Base-by-base conservation (phyloP, 768 basidiomycete species). In the Rhizopogon sp. region DNA sequence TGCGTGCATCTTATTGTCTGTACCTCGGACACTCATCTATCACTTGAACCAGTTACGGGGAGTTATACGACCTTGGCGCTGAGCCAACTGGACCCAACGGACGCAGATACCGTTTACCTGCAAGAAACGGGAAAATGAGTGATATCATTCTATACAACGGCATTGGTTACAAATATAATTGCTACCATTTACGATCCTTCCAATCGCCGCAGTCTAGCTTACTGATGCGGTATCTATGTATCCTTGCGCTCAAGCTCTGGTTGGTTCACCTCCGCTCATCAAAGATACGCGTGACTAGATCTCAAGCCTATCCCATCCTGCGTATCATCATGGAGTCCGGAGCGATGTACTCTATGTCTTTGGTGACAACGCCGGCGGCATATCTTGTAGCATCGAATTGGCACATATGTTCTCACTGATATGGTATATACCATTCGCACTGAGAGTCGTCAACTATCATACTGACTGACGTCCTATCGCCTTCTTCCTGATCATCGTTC, bases 111-210 rank as follows among this genome's bases (percentile, higher is more conserved):
- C 39, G 33, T 56, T 37, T 59, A 56, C 39, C 29, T 53, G 16
- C 17, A 39, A 35, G 22, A 59, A 49, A 52, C 56, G 17, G 42
- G 35, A 16, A 37, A 53, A 41, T 60, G 58, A 56, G 52, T 60
- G 17, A 43, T 50, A 16, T 57, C 56, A 5, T 60, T 57, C 10
- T 60, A 53, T 31, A 33, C 44, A n/a, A 29, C 53, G n/a, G 52
- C 58, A 22, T 52, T 57, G 9, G 56, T 46, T 7, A 59, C 58
- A 8, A 59, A 59, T 45, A 6, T 59, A 14, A 53, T 53, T 39
- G 50, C 39, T 3, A 33, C 31, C 8, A 33, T 8, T 33, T 33
- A 33, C 31, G 31, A 2, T 33, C 31, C 31, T 33, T 39, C 47
- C 56, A 46, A 50, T 40, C 25, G 50, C 41, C 29, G 10, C 17